phyloP scores from a whole-genome alignment of 1,284 basidiomycete species.

The Ceratobasidium sp. region DNA sequence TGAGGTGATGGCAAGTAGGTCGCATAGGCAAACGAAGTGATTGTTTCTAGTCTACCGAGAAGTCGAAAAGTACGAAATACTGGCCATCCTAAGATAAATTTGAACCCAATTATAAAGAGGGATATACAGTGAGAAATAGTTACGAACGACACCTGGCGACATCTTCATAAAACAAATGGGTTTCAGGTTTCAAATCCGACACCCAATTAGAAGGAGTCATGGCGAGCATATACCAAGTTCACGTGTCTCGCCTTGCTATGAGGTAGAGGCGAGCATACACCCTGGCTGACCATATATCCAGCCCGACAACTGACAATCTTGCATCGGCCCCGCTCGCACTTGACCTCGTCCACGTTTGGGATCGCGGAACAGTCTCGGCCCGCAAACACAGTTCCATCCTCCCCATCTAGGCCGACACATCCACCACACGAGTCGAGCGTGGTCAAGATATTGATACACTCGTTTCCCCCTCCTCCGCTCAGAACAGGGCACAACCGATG shows the following conservation, averaged over 20 bases:
- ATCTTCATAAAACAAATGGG: no score
- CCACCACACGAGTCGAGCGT: conserved; percentile 38
- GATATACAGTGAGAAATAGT: no score
- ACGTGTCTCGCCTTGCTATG: neutral
- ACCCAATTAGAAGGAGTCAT: neutral
- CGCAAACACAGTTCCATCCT: neutral
- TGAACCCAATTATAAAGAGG: no score
- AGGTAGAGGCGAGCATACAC: neutral
- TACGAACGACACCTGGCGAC: neutral
- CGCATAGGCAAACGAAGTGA: no score
- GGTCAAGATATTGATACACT: conserved; percentile 8
- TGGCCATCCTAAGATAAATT: no score
- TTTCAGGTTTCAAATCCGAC: neutral
- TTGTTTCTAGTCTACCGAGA: no score
- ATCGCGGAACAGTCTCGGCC: conserved; percentile 21
- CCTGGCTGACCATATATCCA: neutral
- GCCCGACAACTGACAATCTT: neutral
- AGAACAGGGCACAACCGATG: neutral
- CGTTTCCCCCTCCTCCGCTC: neutral
- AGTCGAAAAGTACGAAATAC: no score
- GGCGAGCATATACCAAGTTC: neutral
- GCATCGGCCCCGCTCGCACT: conserved; percentile 13
- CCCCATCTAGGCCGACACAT: neutral
- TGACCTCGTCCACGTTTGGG: conserved; percentile 18
- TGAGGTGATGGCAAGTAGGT: no score